phyloP scores from a whole-genome alignment of 2,329 filamentous ascomycete genomes.

The Fusarium temperatum region DNA sequence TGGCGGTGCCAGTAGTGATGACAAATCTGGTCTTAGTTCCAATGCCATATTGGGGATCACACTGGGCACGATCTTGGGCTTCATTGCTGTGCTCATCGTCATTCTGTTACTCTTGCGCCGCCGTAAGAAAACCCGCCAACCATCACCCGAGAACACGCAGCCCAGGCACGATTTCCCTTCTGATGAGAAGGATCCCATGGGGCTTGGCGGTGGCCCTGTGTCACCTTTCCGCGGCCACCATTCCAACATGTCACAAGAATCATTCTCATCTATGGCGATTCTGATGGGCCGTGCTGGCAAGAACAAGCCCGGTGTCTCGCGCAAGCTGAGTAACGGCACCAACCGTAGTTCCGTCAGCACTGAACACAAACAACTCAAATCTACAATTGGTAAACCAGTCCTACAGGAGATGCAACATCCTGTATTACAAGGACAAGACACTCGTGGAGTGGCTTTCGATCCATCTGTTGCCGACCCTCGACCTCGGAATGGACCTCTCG shows the following conservation, averaged over 20 bases:
- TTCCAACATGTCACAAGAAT: conserved; percentile 62
- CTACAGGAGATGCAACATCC: conserved; percentile 53
- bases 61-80: conserved; percentile 81
- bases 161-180: conserved; percentile 52
- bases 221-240: conserved; percentile 61
- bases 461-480: conserved; percentile 48
- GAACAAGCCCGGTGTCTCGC: conserved; percentile 53
- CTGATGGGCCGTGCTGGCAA: conserved; percentile 69
- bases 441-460: conserved; percentile 53
- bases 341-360: conserved; percentile 59
- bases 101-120: conserved; percentile 68
- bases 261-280: conserved; percentile 71
- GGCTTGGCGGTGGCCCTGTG: conserved; percentile 56
- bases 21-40: conserved; percentile 49
- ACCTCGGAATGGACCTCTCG: conserved; percentile 46
- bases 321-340: conserved; percentile 66
- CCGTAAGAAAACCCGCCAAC: conserved; percentile 57
- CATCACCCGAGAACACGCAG: conserved; percentile 54
- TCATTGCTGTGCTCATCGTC: conserved; percentile 74
- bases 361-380: conserved; percentile 70
- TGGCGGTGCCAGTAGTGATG: conserved; percentile 36
- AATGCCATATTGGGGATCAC: conserved; percentile 80
- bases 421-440: conserved; percentile 50
- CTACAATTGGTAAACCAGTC: conserved; percentile 69
- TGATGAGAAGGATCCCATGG: conserved; percentile 67